A percentile compares a stretch with the other conserved stretches of the same genome.
Evolutionary conservation across 2,329 filamentous ascomycete species (phyloP).

Genomic region (Epicoccum nigrum): DNA sequence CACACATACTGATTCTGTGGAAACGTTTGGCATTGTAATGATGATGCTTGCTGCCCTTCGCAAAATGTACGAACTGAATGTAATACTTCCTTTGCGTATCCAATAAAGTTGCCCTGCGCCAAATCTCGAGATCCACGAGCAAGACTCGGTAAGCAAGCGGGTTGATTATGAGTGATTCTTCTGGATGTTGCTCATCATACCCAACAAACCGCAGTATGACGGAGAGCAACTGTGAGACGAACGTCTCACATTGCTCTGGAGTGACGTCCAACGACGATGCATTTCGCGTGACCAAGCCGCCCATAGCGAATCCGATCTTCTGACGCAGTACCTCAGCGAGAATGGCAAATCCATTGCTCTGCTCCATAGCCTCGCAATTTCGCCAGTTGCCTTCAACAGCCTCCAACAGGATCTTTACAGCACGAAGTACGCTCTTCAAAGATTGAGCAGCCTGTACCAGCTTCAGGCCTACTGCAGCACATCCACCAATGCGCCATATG

Average conservation of each 20-base stretch:
- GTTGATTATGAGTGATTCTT: constrained; percentile 93
- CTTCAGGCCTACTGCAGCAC: constrained; percentile 82
- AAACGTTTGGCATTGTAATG: constrained; percentile 89
- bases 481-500: constrained; percentile 91
- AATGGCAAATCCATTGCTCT: constrained; percentile 91
- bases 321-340: constrained; percentile 81
- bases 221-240: constrained; percentile 69
- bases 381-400: constrained; percentile 92
- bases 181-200: constrained; percentile 78
- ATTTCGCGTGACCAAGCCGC: constrained; percentile 57
- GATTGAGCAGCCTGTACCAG: constrained; percentile 78
- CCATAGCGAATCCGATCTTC: constrained; percentile 68
- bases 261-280: constrained; percentile 43
- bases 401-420: constrained; percentile 83
- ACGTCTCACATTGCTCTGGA: constrained; percentile 54
- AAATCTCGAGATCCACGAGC: constrained; percentile 90
- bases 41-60: constrained; percentile 86
- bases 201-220: constrained; percentile 86
- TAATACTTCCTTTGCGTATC: constrained; percentile 89
- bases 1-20: constrained; percentile 80
- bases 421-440: constrained; percentile 72
- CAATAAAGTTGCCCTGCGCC: constrained; percentile 74
- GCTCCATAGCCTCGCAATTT: constrained; percentile 98
- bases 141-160: constrained; percentile 91
- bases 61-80: constrained; percentile 86